These are phyloP conservation scores for Penstemon davidsonii DNA, from an alignment of 257 asterid species.

Conservation along the genomic window DNA sequence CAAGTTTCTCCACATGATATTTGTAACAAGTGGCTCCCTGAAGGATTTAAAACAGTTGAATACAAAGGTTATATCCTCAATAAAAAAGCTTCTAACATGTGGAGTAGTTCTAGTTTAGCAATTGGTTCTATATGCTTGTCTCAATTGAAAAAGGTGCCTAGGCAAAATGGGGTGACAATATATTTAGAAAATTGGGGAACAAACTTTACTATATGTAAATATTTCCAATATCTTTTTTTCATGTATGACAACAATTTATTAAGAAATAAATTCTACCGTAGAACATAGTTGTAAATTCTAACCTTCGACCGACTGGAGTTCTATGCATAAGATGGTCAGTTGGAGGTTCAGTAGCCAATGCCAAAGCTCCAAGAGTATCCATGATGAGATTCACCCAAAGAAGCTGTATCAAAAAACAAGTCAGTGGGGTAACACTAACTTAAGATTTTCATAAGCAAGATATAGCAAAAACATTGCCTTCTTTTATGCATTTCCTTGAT, in stretches of 20 bases:
- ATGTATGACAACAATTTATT: neutral
- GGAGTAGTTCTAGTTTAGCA: slow-evolving; percentile 3
- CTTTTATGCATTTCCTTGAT: neutral
- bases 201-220: neutral
- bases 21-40: slow-evolving; percentile 95
- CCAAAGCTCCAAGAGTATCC: slow-evolving; percentile 98
- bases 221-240: neutral
- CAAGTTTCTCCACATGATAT: slow-evolving; percentile 98
- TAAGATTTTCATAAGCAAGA: neutral
- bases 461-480: neutral
- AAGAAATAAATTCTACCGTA: slow-evolving; percentile 4
- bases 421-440: slow-evolving; percentile 1
- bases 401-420: slow-evolving; percentile 50
- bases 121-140: neutral
- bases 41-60: slow-evolving; percentile 22
- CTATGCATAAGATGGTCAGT: slow-evolving; percentile 88
- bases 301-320: slow-evolving; percentile 97
- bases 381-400: slow-evolving; percentile 97
- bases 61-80: slow-evolving; percentile 14
- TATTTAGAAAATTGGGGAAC: neutral
- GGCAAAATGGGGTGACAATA: neutral
- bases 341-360: slow-evolving; percentile 99
- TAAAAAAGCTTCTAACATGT: slow-evolving; percentile 3
- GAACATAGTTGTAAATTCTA: slow-evolving; percentile 18
- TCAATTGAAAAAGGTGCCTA: neutral